These are phyloP conservation scores for Penicilliopsis zonata DNA, from an alignment of 495 filamentous ascomycete species.

Conservation along the genomic window DNA sequence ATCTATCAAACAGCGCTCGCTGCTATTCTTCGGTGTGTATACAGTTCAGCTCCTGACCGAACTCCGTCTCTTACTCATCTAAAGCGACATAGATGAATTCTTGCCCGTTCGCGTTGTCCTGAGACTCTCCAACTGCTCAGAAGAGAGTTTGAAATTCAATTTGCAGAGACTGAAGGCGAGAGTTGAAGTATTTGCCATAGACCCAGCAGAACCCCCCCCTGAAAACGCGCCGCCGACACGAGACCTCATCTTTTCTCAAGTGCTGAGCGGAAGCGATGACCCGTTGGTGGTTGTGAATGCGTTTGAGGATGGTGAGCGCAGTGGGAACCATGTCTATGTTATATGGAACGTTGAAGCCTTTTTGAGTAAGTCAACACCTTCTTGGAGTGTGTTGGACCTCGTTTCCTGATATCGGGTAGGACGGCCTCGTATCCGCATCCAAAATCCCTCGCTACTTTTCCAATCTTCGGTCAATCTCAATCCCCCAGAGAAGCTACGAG, in stretches of 20 bases:
- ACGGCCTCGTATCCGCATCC: constrained; percentile 66
- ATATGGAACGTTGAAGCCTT: constrained; percentile 74
- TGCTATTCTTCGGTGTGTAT: constrained; percentile 61
- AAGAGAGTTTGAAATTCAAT: constrained; percentile 44
- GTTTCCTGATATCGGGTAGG: constrained; percentile 18
- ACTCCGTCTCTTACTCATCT: constrained; percentile 47
- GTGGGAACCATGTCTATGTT: constrained; percentile 50
- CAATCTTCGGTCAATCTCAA: constrained; percentile 58
- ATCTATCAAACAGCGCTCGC: constrained; percentile 35
- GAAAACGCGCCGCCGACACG: constrained; percentile 38
- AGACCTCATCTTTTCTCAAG: constrained; percentile 55
- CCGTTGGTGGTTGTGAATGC: constrained; percentile 49
- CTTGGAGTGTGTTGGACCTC: background rate
- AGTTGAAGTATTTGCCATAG: constrained; percentile 61
- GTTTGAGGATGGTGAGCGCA: constrained; percentile 39
- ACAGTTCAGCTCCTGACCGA: constrained; percentile 12
- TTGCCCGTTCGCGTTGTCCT: constrained; percentile 63
- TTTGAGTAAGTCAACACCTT: constrained; percentile 36
- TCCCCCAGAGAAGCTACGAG: constrained; percentile 36
- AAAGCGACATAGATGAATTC: constrained; percentile 60
- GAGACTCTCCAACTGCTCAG: constrained; percentile 50
- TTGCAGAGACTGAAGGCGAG: constrained; percentile 52
- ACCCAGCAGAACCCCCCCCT: constrained; percentile 35
- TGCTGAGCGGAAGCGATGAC: constrained; percentile 45
- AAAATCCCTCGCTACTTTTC: constrained; percentile 68